phyloP scores from a whole-genome alignment of 495 filamentous ascomycete genomes.

The Penicillium canariense region DNA sequence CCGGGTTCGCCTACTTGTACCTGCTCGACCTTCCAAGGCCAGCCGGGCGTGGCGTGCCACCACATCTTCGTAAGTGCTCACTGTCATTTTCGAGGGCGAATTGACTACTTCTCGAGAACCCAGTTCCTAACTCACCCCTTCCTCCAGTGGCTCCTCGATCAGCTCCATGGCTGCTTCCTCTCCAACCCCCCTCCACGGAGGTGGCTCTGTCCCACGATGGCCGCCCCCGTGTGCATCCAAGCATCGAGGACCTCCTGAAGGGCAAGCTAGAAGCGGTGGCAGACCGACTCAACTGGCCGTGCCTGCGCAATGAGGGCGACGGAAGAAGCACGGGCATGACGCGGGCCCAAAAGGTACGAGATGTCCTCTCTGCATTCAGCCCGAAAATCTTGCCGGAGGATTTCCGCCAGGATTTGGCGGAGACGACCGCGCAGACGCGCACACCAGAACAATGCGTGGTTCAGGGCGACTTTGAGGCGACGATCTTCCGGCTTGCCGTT shows the following conservation, averaged over 20 bases:
- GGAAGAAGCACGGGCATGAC: slow-evolving; percentile 30
- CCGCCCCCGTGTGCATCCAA: slow-evolving; percentile 30
- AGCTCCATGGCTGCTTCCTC: slow-evolving; percentile 38
- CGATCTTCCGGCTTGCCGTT: slow-evolving; percentile 50
- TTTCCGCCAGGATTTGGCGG: slow-evolving; percentile 41
- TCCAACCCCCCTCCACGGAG: slow-evolving; percentile 23
- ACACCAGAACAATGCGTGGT: slow-evolving; percentile 47
- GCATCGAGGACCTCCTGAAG: slow-evolving; percentile 39
- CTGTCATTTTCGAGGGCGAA: slow-evolving; percentile 1
- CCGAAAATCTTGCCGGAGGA: slow-evolving; percentile 42
- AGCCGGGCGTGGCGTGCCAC: slow-evolving; percentile 38
- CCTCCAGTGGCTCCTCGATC: slow-evolving; percentile 46
- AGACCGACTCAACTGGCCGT: slow-evolving; percentile 39
- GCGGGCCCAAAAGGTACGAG: slow-evolving; percentile 41
- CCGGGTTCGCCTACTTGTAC: slow-evolving; percentile 34
- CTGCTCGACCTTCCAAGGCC: slow-evolving; percentile 33
- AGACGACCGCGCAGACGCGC: slow-evolving; percentile 22
- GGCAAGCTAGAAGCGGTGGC: slow-evolving; percentile 39
- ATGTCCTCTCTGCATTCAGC: slow-evolving; percentile 52
- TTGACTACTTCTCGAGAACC: background rate
- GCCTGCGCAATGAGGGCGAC: slow-evolving; percentile 25
- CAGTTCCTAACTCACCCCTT: background rate
- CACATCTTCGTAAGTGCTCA: slow-evolving; percentile 45
- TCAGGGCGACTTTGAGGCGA: slow-evolving; percentile 49
- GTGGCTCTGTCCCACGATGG: slow-evolving; percentile 36